Evolutionary conservation across 345 rosid genomes (phyloP).

Genomic region (Populus deltoides): DNA sequence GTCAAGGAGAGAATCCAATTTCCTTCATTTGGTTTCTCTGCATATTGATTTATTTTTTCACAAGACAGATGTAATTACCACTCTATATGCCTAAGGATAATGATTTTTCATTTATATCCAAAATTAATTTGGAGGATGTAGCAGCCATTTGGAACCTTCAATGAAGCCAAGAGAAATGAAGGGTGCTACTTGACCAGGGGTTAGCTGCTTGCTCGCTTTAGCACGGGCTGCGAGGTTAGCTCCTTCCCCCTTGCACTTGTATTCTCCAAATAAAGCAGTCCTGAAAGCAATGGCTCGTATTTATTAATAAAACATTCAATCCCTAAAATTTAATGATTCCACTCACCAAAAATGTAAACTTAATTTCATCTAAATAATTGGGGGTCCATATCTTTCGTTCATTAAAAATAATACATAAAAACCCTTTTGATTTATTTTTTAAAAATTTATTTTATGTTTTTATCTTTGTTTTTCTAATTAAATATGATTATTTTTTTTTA

Average conservation of each 20-base stretch:
- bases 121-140: slow-evolving; percentile 46
- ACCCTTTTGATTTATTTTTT: too few relatives aligned
- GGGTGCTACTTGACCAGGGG: slow-evolving; percentile 21
- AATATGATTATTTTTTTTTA: too few relatives aligned
- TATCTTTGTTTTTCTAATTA: too few relatives aligned
- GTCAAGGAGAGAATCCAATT: not conserved
- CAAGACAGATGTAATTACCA: not conserved
- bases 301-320: not conserved
- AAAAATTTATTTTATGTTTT: too few relatives aligned
- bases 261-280: slow-evolving; percentile 51
- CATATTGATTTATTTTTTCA: not conserved
- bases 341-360: too few relatives aligned
- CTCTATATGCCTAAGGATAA: not conserved
- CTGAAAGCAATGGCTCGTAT: slow-evolving; percentile 12
- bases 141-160: slow-evolving; percentile 57
- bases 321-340: too few relatives aligned
- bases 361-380: too few relatives aligned
- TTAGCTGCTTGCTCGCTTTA: slow-evolving; percentile 34
- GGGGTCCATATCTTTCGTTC: too few relatives aligned
- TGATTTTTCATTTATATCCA: not conserved
- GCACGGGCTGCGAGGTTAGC: slow-evolving; percentile 26
- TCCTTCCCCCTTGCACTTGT: slow-evolving; percentile 52
- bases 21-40: not conserved
- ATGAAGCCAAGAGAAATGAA: slow-evolving; percentile 47
- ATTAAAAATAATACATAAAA: too few relatives aligned